Evolutionary conservation across 352 stramenopile species (phyloP).

Genomic region (Pilasporangium apinafurcum): DNA sequence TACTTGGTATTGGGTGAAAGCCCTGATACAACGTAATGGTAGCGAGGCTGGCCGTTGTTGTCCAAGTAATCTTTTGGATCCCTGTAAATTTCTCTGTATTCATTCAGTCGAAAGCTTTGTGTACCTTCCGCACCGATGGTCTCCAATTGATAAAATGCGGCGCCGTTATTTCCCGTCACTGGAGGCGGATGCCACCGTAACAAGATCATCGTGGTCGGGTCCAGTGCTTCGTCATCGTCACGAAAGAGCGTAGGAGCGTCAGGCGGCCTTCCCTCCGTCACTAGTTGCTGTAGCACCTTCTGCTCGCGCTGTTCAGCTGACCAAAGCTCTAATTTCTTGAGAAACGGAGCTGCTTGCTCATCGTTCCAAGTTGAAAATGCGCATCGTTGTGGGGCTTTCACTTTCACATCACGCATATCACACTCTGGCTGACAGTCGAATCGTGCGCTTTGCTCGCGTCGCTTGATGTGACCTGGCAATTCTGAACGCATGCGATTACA

Average conservation of each 20-base stretch:
- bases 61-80: constrained; percentile 85
- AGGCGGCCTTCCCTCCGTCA: constrained; percentile 59
- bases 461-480: constrained; percentile 56
- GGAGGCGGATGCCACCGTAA: constrained; percentile 63
- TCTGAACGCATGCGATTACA: constrained; percentile 49
- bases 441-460: constrained; percentile 37
- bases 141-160: constrained; percentile 81
- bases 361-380: constrained; percentile 60
- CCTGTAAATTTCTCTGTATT: constrained; percentile 79
- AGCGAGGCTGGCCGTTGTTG: constrained; percentile 71
- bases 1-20: constrained; percentile 87
- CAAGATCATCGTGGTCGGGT: constrained; percentile 65
- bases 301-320: constrained; percentile 67
- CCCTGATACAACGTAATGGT: constrained; percentile 57
- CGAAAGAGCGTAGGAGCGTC: constrained; percentile 49
- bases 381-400: constrained; percentile 44
- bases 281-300: constrained; percentile 51
- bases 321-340: constrained; percentile 74
- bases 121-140: constrained; percentile 72
- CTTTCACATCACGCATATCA: constrained; percentile 59
- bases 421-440: constrained; percentile 58
- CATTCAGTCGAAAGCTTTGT: constrained; percentile 51
- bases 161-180: constrained; percentile 53
- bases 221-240: constrained; percentile 36
- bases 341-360: constrained; percentile 30